These are phyloP conservation scores for Termitomyces heimii DNA, from an alignment of 768 basidiomycete species.

Conservation along the genomic window DNA sequence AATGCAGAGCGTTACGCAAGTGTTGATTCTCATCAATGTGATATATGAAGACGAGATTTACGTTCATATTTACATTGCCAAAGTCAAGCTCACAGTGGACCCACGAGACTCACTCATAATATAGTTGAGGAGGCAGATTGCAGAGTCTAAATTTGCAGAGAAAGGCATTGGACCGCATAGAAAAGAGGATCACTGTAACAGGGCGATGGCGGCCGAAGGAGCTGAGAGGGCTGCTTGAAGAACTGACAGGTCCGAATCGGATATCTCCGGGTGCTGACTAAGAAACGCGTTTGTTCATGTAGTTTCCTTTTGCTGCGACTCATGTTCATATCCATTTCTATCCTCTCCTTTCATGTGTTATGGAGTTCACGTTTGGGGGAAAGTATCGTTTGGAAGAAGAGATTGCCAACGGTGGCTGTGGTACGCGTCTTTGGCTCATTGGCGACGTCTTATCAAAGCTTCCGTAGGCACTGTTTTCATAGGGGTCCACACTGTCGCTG, in stretches of 20 bases:
- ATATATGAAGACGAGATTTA: conserved; percentile 10
- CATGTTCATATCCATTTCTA: background rate
- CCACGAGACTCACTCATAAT: background rate
- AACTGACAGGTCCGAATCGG: background rate
- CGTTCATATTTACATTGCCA: background rate
- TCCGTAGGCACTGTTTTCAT: conserved; percentile 65
- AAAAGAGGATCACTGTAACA: background rate
- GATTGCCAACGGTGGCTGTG: conserved; percentile 77
- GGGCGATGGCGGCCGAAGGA: background rate
- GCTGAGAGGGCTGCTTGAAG: too few relatives aligned
- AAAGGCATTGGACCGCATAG: background rate
- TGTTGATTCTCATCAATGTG: background rate
- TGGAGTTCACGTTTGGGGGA: conserved; percentile 55
- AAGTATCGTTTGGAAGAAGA: conserved; percentile 77
- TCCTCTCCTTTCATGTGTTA: conserved; percentile 8
- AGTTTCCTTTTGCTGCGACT: background rate
- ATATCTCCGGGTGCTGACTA: conserved; percentile 14
- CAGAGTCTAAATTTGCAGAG: background rate
- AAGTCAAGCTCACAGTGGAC: conserved; percentile 7
- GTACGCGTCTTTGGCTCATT: conserved; percentile 28
- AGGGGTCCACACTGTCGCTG: conserved; percentile 74
- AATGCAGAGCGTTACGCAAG: background rate
- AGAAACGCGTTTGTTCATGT: conserved; percentile 17
- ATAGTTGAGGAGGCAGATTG: background rate
- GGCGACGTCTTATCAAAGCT: conserved; percentile 9